Percentiles rank a stretch among this genome's conserved stretches.
phyloP scores from a whole-genome alignment of 257 asterid genomes.

The Nicotiana sylvestris region DNA sequence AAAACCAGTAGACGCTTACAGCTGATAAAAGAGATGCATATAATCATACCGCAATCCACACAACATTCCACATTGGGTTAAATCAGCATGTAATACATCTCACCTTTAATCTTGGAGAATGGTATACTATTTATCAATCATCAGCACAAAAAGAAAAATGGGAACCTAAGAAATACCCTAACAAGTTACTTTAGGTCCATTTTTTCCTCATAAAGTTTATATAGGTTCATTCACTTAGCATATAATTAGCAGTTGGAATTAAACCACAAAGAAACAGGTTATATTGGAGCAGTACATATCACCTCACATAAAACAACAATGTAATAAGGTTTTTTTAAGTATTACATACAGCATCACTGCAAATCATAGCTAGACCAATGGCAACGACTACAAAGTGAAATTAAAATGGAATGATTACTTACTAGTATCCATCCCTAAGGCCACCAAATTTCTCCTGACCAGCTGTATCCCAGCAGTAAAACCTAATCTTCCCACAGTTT shows the following conservation, averaged over 20 bases:
- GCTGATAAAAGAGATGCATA: background rate
- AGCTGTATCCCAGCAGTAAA: slow-evolving; percentile 95
- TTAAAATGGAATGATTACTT: slow-evolving; percentile 22
- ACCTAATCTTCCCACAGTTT: slow-evolving; percentile 71
- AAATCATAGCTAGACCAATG: background rate
- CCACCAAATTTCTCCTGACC: slow-evolving; percentile 96
- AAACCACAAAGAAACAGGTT: background rate
- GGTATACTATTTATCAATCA: too few species aligned
- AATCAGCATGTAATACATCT: too few species aligned
- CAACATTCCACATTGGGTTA: background rate
- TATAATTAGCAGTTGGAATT: background rate
- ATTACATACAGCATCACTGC: background rate
- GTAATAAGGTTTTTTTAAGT: too few species aligned
- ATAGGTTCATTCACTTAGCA: background rate
- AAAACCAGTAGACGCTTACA: background rate
- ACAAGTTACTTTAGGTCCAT: too few species aligned
- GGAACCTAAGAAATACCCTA: background rate
- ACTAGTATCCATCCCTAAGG: slow-evolving; percentile 95
- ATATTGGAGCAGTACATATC: background rate
- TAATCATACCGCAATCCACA: background rate
- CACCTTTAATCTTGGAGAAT: too few species aligned
- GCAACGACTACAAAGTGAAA: background rate
- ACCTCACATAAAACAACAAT: too few species aligned
- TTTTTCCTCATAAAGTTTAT: too few species aligned
- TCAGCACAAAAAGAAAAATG: background rate